These are phyloP conservation scores for Rehmannia glutinosa DNA, from an alignment of 257 asterid genomes.

Conservation along the genomic window DNA sequence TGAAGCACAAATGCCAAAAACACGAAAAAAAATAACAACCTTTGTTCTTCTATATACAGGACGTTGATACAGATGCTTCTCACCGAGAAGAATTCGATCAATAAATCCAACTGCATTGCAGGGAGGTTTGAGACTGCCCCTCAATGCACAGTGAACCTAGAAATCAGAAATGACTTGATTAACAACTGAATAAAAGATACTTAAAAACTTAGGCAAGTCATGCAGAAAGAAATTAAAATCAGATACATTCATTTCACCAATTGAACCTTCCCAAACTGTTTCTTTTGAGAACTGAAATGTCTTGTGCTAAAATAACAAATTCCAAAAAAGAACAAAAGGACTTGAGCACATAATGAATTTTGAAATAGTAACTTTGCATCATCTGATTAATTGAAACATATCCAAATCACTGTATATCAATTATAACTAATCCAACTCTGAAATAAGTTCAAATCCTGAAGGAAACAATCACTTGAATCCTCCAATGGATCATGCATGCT, in stretches of 20 bases:
- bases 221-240: background rate
- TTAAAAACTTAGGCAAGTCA: conserved; percentile 5
- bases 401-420: background rate
- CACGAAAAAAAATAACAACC: conserved; percentile 30
- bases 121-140: conserved; percentile 89
- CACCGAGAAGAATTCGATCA: conserved; percentile 76
- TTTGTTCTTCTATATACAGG: conserved; percentile 91
- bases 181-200: background rate
- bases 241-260: background rate
- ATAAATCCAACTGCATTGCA: conserved; percentile 87
- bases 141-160: conserved; percentile 75
- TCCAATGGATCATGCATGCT: too few species aligned
- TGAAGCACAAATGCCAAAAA: conserved; percentile 2
- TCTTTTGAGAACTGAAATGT: background rate
- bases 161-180: conserved; percentile 5
- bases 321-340: background rate
- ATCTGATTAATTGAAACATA: background rate
- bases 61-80: conserved; percentile 74
- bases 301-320: background rate
- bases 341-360: background rate
- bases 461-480: background rate
- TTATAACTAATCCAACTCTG: background rate
- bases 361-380: background rate
- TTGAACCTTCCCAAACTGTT: background rate
- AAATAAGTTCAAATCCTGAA: background rate